Base-by-base conservation (phyloP, 306 rosid genomes). In the Rosa persica region DNA sequence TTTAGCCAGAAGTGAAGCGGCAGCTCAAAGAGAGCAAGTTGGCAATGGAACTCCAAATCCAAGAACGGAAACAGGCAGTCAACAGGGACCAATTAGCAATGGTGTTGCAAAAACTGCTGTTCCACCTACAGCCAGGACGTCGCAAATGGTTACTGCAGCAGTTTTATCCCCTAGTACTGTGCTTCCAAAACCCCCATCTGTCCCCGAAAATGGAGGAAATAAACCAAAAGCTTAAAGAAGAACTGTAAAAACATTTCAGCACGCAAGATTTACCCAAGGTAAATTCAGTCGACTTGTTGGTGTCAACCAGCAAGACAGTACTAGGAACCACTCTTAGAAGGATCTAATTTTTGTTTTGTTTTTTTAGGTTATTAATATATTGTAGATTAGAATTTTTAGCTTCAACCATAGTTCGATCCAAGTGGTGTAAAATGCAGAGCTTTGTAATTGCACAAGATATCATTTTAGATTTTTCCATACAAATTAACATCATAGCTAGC, bases 391-490 rank as follows among this genome's bases (percentile, higher is more conserved):
- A 76, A 76, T 78, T 86, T 83, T 42, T 74, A 80, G 86, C 86
- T 79, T 80, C 85, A 81, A 83, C 82, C 78, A 76, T 86, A 84
- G 90, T 87, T 81, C 36, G 86, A 72, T 79, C 81, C 76, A 78
- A 73, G 79, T 79, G 86, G 72, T 93, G 97, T 90, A 92, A 84
- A 87, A 84, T 89, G 87, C 85, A 79, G 88, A 83, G 86, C 87
- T 70, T 82, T 86, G 89, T 86, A 82, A 84, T 83, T 83, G 81
- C 81, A 46, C 79, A 77, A 73, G 80, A 52, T 85, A 61, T 66
- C 83, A 74, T 67, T 85, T 81, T 80, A 67, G 76, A 40, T 75
- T 62, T 81, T 75, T 75, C 77, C 73, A 77, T 70, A 55, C 57
- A 38, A 43, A 74, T 52, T 76, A 75, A 30, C 67, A 60, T 78